Base-by-base conservation (phyloP, 345 rosid genomes). In the Syzygium aqueum region DNA sequence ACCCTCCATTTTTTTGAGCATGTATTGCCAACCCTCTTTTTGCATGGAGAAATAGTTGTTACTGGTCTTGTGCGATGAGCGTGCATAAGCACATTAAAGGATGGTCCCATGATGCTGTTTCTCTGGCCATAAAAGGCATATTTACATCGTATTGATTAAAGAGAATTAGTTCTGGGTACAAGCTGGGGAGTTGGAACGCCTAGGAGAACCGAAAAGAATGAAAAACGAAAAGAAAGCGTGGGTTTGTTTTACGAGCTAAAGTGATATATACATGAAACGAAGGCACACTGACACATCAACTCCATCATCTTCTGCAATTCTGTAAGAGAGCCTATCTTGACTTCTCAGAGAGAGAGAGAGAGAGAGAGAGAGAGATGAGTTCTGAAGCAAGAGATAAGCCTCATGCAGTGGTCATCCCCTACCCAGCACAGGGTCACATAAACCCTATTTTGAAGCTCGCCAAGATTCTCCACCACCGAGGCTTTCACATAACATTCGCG, bases 381-480 rank as follows among this genome's bases (percentile, higher is more conserved):
- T n/a, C 56, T 25, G 80, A 22, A 19, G 21, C 49, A 3, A 78
- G 84, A 22, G 80, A 78, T 28, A 52, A 86, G 73, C 85, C 88
- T 30, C 88, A 86, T 40, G 88, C 85, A 22, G 30, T 86, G 9
- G 80, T 51, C 30, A 57, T 86, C 23, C 85, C 88, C 53, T 78
- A 1, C 37, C 88, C 88, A 9, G 61, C 63, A 13, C 85, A 86
- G 54, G 88, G 88, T 57, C 88, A 86, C 88, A 86, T 77, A 25
- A 86, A 86, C 65, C 88, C 88, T 30, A 86, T 86, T 51, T 30
- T 86, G 59, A 54, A 40, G 30, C 77, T 86, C 11, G 85, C 88
- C 63, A 86, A 54, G 84, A 19, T 53, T 85, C 88, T 86, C 84
- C 88, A 78, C 84, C 46, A 11, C 67, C 57, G 51, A 3, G 88